Conservation (phyloP, 164 flowering plant genomes). For the Nelumbo lutea region DNA sequence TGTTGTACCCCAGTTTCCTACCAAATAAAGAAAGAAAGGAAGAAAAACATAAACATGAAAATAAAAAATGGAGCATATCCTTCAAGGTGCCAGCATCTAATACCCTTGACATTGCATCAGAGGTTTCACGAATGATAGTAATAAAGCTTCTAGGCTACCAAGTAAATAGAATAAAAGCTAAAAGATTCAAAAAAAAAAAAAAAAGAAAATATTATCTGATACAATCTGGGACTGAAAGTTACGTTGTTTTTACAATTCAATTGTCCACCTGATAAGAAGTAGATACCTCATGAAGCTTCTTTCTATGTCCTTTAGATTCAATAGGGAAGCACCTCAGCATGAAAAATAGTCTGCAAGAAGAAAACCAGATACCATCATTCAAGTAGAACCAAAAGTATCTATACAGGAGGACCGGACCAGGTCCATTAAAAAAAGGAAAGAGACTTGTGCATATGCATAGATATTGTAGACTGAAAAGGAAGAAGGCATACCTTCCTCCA, state of each 20-base stretch:
- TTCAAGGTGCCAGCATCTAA: too few relatives aligned
- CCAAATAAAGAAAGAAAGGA: too few relatives aligned
- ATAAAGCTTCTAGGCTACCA: too few relatives aligned
- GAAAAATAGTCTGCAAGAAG: slow-evolving; percentile 57
- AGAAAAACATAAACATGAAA: too few relatives aligned
- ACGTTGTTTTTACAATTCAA: not conserved
- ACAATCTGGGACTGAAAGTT: too few relatives aligned
- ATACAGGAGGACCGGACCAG: not conserved
- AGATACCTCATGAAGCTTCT: slow-evolving; percentile 90
- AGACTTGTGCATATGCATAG: not conserved
- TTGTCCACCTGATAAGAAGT: not conserved
- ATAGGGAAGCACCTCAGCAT: slow-evolving; percentile 92
- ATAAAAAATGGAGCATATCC: too few relatives aligned
- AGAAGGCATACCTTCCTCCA: slow-evolving; percentile 75
- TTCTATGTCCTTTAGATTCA: slow-evolving; percentile 93
- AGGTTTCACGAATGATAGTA: too few relatives aligned
- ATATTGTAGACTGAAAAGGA: not conserved
- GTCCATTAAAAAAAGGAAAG: not conserved
- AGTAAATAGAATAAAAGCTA: too few relatives aligned
- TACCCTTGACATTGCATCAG: too few relatives aligned
- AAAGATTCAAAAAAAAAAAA: too few relatives aligned
- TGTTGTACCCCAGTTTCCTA: too few relatives aligned
- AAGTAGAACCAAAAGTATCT: not conserved
- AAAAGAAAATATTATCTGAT: too few relatives aligned
- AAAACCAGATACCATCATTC: not conserved